Percentiles rank a stretch among this genome's conserved stretches.
These are phyloP conservation scores for Darksidea phi DNA, from an alignment of 495 filamentous ascomycete genomes.

Conservation along the genomic window DNA sequence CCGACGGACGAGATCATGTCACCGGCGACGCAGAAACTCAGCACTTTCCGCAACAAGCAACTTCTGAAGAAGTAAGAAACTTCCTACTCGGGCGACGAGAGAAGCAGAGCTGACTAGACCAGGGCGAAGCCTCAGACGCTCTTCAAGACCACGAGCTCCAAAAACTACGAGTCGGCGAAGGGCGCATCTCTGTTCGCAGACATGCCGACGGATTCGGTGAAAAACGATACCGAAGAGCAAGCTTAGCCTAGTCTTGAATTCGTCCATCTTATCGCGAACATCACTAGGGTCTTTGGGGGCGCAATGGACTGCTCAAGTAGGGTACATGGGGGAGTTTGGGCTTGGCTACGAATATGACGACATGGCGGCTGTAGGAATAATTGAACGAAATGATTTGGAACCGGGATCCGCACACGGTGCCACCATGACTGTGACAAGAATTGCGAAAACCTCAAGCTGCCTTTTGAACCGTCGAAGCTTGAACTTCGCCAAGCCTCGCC, in stretches of 20 bases:
- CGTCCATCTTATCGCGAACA: no score
- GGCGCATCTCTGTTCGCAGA: conserved; percentile 34
- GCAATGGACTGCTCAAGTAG: not conserved
- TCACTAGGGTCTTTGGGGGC: no score
- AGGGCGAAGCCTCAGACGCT: conserved; percentile 37
- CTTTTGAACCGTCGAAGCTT: no score
- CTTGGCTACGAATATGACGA: conserved; percentile 2
- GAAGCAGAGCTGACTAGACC: not conserved
- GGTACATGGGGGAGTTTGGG: conserved; percentile 6
- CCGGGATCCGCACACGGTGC: no score
- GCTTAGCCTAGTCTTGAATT: not conserved
- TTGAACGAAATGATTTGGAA: not conserved
- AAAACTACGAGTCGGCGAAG: conserved; percentile 35
- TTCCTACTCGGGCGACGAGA: not conserved
- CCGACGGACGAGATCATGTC: conserved; percentile 91
- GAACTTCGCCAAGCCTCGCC: no score
- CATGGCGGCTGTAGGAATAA: conserved; percentile 19
- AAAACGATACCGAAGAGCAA: not conserved
- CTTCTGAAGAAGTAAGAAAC: conserved; percentile 54
- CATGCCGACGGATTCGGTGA: conserved; percentile 24
- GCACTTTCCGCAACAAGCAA: conserved; percentile 77
- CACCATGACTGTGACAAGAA: no score
- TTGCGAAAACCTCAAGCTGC: no score
- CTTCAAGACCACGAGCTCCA: conserved; percentile 36
- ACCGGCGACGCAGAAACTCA: conserved; percentile 88